These are phyloP conservation scores for Lachnum nothofagi DNA, from an alignment of 2,329 filamentous ascomycete genomes.

Conservation along the genomic window DNA sequence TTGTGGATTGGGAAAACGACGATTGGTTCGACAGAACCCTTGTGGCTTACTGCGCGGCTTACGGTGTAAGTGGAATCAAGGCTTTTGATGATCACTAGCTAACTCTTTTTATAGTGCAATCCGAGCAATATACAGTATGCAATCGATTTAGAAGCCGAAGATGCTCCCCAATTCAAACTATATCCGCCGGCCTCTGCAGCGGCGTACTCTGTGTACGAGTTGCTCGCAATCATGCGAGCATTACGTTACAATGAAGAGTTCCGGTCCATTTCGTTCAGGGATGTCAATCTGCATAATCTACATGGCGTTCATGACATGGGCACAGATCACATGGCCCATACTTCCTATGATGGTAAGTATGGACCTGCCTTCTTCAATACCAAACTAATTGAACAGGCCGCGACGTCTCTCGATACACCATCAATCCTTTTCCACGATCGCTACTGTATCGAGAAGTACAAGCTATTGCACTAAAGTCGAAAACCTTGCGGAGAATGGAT, in stretches of 20 bases:
- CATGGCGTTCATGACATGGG: conserved; percentile 57
- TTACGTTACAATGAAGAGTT: conserved; percentile 68
- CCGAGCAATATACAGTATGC: conserved; percentile 62
- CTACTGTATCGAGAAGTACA: conserved; percentile 65
- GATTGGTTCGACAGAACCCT: conserved; percentile 61
- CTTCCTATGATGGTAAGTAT: conserved; percentile 53
- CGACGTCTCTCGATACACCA: conserved; percentile 21
- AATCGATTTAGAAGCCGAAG: conserved; percentile 57
- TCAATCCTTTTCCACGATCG: conserved; percentile 37
- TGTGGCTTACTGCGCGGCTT: conserved; percentile 64
- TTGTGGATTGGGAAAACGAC: conserved; percentile 53
- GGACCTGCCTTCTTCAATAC: conserved; percentile 48
- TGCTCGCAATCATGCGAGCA: conserved; percentile 65
- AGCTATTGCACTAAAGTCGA: conserved; percentile 61
- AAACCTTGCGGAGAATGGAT: conserved; percentile 57
- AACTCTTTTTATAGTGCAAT: conserved; percentile 36
- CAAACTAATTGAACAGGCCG: conserved; percentile 24
- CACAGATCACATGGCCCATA: conserved; percentile 55
- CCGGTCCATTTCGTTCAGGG: conserved; percentile 60
- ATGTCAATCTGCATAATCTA: conserved; percentile 59
- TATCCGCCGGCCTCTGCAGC: conserved; percentile 49
- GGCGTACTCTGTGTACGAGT: conserved; percentile 55
- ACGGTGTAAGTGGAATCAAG: conserved; percentile 44
- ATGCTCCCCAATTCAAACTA: conserved; percentile 62
- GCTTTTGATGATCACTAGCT: background rate